A percentile compares a stretch with the other conserved stretches of the same genome.
These are phyloP conservation scores for Fereydounia khargensis DNA, from an alignment of 1,284 basidiomycete species.

Conservation along the genomic window DNA sequence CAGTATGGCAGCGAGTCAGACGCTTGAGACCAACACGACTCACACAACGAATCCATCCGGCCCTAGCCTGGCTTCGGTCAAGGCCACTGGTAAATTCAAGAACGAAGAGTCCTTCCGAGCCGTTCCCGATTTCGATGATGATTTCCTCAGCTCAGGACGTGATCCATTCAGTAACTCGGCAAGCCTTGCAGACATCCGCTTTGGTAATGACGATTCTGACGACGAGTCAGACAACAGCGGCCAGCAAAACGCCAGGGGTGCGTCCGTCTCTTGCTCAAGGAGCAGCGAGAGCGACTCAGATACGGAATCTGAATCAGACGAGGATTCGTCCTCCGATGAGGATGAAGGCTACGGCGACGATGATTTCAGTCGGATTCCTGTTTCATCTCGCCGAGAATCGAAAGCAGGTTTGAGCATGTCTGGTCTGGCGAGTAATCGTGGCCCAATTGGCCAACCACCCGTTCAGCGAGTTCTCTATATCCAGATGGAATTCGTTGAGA, in stretches of 20 bases:
- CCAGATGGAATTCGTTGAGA: conserved; percentile 69
- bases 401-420: conserved; percentile 16
- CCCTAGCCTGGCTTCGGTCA: conserved; percentile 20
- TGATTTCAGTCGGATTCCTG: conserved; percentile 30
- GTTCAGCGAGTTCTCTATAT: conserved; percentile 74
- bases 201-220: conserved; percentile 59
- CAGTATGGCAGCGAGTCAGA: conserved; percentile 16
- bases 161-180: conserved; percentile 61
- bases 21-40: conserved; percentile 30
- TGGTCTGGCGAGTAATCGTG: conserved; percentile 3
- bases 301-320: conserved; percentile 3
- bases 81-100: conserved; percentile 21
- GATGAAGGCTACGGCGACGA: conserved; percentile 9
- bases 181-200: conserved; percentile 62
- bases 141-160: conserved; percentile 44
- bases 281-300: conserved; percentile 7
- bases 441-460: conserved; percentile 11
- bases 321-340: conserved; percentile 5
- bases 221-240: conserved; percentile 8
- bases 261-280: not conserved
- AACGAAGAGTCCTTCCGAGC: conserved; percentile 27
- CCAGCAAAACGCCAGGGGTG: not conserved
- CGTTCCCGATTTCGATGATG: conserved; percentile 37
- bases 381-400: conserved; percentile 20
- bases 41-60: conserved; percentile 31